Conservation (phyloP, 2,329 filamentous ascomycete genomes). For the Magnaporthales sp. region DNA sequence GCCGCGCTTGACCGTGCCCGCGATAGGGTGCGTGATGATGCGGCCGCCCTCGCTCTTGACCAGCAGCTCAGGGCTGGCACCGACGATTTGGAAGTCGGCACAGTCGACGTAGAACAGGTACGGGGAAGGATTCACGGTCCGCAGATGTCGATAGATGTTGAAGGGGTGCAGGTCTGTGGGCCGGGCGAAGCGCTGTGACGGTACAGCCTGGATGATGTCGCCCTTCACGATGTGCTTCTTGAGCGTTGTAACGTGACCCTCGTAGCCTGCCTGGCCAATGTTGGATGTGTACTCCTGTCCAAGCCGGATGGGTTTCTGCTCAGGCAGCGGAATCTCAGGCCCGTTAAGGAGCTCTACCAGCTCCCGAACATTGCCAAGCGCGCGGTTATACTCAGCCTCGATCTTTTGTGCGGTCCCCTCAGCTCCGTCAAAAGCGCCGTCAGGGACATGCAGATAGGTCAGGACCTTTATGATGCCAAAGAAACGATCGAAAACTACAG, state of each 20-base stretch:
- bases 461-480: slow-evolving; percentile 89
- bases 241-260: slow-evolving; percentile 73
- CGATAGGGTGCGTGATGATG: slow-evolving; percentile 94
- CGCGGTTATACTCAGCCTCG: slow-evolving; percentile 60
- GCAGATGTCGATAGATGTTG: slow-evolving; percentile 93
- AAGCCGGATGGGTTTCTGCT: slow-evolving; percentile 63
- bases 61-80: slow-evolving; percentile 87
- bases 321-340: slow-evolving; percentile 68
- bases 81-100: slow-evolving; percentile 86
- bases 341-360: slow-evolving; percentile 65
- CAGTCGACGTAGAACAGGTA: slow-evolving; percentile 97
- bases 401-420: slow-evolving; percentile 34
- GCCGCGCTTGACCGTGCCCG: slow-evolving; percentile 86
- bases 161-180: slow-evolving; percentile 91
- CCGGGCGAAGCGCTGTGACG: slow-evolving; percentile 84
- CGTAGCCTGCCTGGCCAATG: slow-evolving; percentile 81
- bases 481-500: slow-evolving; percentile 91
- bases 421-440: slow-evolving; percentile 17
- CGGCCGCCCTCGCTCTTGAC: slow-evolving; percentile 77
- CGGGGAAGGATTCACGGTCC: slow-evolving; percentile 94
- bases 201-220: slow-evolving; percentile 96
- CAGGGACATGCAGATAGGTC: slow-evolving; percentile 67
- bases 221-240: slow-evolving; percentile 88
- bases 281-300: slow-evolving; percentile 83
- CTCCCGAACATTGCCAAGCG: slow-evolving; percentile 52